Percentiles rank a stretch among this genome's conserved stretches.
Evolutionary conservation across 306 rosid genomes (phyloP).

Genomic region (Nissolia schottii): DNA sequence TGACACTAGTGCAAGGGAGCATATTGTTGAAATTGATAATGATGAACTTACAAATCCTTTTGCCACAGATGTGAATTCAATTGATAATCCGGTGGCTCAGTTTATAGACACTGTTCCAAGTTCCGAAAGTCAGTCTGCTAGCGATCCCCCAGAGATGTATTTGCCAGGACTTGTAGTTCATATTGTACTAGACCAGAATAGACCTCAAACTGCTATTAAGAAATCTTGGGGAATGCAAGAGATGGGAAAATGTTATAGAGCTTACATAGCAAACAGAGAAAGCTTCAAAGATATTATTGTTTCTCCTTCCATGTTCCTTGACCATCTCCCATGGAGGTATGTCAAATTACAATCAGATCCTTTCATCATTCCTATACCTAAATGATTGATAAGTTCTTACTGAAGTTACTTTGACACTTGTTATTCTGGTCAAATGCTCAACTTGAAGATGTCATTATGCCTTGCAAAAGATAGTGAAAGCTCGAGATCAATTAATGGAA

Average conservation of each 20-base stretch:
- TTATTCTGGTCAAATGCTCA: conserved; percentile 8
- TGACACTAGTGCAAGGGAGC: conserved; percentile 34
- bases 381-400: neutral
- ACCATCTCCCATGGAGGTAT: conserved; percentile 99
- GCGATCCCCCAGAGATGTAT: conserved; percentile 68
- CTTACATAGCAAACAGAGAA: conserved; percentile 68
- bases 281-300: conserved; percentile 77
- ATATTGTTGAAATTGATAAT: conserved; percentile 23
- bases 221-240: conserved; percentile 32
- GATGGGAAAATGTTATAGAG: conserved; percentile 42
- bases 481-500: conserved; percentile 26
- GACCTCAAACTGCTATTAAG: conserved; percentile 26
- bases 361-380: conserved; percentile 10
- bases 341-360: conserved; percentile 21
- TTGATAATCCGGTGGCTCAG: conserved; percentile 49
- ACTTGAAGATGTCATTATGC: conserved; percentile 62
- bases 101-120: conserved; percentile 54
- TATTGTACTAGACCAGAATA: conserved; percentile 48
- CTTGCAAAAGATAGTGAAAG: conserved; percentile 46
- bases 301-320: conserved; percentile 93
- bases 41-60: conserved; percentile 42
- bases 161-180: conserved; percentile 80
- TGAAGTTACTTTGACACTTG: conserved; percentile 8
- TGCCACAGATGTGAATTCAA: conserved; percentile 22
- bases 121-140: conserved; percentile 44